Evolutionary conservation across 2,329 filamentous ascomycete genomes (phyloP).

Genomic region (Neofusicoccum ribis): DNA sequence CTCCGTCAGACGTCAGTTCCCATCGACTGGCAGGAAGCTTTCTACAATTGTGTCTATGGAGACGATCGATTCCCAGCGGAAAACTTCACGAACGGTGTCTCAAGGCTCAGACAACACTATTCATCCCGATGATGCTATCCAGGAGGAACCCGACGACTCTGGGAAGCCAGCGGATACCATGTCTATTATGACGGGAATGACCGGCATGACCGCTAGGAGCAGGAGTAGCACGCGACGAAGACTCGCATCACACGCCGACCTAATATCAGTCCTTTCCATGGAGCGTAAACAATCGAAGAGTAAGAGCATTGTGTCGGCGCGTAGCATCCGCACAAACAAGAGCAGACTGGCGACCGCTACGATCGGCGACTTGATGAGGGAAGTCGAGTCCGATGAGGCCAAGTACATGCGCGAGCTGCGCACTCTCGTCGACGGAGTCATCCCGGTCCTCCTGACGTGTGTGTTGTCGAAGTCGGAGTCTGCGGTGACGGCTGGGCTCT

Average conservation of each 20-base stretch:
- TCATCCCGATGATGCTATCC: constrained; percentile 21
- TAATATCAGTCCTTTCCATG: constrained; percentile 87
- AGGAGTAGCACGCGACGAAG: constrained; percentile 60
- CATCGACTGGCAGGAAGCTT: constrained; percentile 55
- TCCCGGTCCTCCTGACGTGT: constrained; percentile 85
- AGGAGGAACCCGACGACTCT: background rate
- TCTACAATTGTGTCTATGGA: constrained; percentile 62
- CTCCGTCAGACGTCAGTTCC: constrained; percentile 47
- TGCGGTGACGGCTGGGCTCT: constrained; percentile 65
- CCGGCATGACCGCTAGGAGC: constrained; percentile 34
- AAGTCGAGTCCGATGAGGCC: constrained; percentile 79
- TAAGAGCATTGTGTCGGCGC: constrained; percentile 67
- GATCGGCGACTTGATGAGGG: constrained; percentile 72
- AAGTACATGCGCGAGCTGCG: constrained; percentile 90
- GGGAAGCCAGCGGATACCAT: constrained; percentile 7
- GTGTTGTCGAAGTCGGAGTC: constrained; percentile 73
- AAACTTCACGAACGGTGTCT: background rate
- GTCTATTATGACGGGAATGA: constrained; percentile 16
- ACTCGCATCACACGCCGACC: constrained; percentile 87
- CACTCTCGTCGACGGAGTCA: constrained; percentile 90
- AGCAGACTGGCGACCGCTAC: constrained; percentile 68
- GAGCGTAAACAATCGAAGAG: constrained; percentile 47
- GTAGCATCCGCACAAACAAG: constrained; percentile 74
- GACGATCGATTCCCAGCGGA: constrained; percentile 44
- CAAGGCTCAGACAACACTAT: constrained; percentile 15